phyloP scores from a whole-genome alignment of 2,329 filamentous ascomycete genomes.

The Colletotrichum navitas region DNA sequence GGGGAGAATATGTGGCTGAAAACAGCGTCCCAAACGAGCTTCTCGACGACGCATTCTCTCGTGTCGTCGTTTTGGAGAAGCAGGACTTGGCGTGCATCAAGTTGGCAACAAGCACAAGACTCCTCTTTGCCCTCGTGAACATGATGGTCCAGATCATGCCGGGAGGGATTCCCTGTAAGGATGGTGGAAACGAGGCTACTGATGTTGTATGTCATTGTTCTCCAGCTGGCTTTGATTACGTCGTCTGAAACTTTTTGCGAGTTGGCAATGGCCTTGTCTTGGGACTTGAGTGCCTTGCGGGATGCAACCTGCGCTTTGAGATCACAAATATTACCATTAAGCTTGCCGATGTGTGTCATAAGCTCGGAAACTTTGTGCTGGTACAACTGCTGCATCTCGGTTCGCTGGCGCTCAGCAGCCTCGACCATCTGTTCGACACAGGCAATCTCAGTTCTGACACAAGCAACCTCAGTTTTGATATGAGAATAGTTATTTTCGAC shows the following conservation, averaged over 20 bases:
- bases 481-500: too few relatives aligned
- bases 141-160: not conserved
- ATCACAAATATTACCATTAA: too few relatives aligned
- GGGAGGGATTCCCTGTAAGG: not conserved
- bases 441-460: not conserved
- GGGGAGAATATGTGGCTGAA: not conserved
- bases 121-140: not conserved
- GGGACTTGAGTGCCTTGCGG: not conserved
- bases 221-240: not conserved
- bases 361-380: not conserved
- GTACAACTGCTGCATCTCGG: not conserved
- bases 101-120: not conserved
- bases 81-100: too few relatives aligned
- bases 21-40: slow-evolving; percentile 1
- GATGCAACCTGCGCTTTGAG: not conserved
- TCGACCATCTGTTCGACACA: not conserved
- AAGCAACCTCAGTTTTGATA: not conserved
- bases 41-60: not conserved
- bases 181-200: not conserved
- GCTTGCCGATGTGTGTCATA: fast-evolving
- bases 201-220: slow-evolving; percentile 14
- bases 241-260: slow-evolving; percentile 18
- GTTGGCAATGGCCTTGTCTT: slow-evolving; percentile 1
- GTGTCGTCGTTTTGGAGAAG: slow-evolving; percentile 4
- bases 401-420: not conserved